These are phyloP conservation scores for Pleurotus salmoneostramineus DNA, from an alignment of 768 basidiomycete genomes.

Conservation along the genomic window DNA sequence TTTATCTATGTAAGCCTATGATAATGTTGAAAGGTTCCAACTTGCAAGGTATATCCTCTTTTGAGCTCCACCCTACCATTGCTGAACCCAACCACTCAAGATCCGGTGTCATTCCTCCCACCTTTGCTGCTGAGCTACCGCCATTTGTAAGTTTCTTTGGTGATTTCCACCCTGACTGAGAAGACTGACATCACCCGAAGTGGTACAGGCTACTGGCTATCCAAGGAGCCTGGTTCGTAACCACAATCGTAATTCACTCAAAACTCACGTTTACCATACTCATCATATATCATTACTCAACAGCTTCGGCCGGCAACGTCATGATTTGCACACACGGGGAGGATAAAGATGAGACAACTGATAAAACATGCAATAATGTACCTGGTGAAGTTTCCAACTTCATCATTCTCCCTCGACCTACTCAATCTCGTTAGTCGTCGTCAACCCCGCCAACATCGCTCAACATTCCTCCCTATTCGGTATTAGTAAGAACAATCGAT, in stretches of 20 bases:
- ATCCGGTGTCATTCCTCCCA: slow-evolving; percentile 3
- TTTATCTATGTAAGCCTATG: too few relatives aligned
- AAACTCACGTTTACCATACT: background rate
- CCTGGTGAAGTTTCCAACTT: background rate
- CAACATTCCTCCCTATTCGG: slow-evolving; percentile 2
- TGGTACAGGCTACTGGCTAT: background rate
- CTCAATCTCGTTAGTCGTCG: background rate
- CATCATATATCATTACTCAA: background rate
- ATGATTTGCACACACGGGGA: background rate
- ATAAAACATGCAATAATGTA: background rate
- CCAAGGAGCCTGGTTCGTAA: background rate
- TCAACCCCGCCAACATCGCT: background rate
- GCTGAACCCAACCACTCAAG: background rate
- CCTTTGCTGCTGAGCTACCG: slow-evolving; percentile 3
- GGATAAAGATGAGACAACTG: background rate
- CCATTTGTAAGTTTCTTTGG: background rate
- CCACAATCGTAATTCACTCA: background rate
- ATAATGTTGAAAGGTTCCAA: background rate
- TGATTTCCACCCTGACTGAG: background rate
- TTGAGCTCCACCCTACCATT: background rate
- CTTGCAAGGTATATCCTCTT: background rate
- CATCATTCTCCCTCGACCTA: background rate
- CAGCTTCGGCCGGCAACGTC: background rate
- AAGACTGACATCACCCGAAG: background rate
- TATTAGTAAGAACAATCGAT: background rate